Evolutionary conservation across 352 stramenopile species (phyloP), one percentile per base, ranked within the genome.

Genomic region (Phytophthora nicotianae): DNA sequence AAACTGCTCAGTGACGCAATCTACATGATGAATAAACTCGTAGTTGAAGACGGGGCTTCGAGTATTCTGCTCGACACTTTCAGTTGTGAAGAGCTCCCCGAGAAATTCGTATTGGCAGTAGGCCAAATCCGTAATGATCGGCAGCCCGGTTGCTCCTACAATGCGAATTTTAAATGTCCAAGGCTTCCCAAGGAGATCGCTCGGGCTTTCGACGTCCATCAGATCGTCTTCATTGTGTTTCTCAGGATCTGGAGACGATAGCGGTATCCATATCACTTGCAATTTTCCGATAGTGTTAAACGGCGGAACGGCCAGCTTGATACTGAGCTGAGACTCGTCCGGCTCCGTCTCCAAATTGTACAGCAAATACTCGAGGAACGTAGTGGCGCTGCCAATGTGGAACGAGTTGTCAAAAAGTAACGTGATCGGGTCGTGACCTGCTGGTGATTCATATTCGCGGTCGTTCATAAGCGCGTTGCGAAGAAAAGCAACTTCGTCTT

Each of bases 71-170:
- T 97, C 87, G 16, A 97, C 89, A 50, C 81, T 93, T 51, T 97
- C 92, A 9, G 92, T 97, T 43, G 86, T 97, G 65, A 96, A 98
- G 8, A 92, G 83, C 62, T 98, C 89, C 10, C 90, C 93, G 4
- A 97, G 72, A 41, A 98, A 98, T 53, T 97, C 89, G 67, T 98
- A 98, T 72, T 97, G 86, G 7, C 92, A 93, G 70, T 98, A 98
- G 0, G 89, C 92, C 43, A 95, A 66, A 57, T 95, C 86, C 2
- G 90, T 96, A 50, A 95, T 95, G 13, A 97, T 82, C 10, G 93
- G 90, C 40, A 98, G 73, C 1, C 86, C 83, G 6, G 82, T 90
- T 13, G 83, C 86, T 10, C 82, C 79, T 51, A 93, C 88, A 66
- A 97, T 96, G 46, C 85, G 72, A 47, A 97, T 66, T 60, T 84